Evolutionary conservation across 306 rosid genomes (phyloP), one percentile per base, ranked within the genome.

Genomic region (Castanea sativa): DNA sequence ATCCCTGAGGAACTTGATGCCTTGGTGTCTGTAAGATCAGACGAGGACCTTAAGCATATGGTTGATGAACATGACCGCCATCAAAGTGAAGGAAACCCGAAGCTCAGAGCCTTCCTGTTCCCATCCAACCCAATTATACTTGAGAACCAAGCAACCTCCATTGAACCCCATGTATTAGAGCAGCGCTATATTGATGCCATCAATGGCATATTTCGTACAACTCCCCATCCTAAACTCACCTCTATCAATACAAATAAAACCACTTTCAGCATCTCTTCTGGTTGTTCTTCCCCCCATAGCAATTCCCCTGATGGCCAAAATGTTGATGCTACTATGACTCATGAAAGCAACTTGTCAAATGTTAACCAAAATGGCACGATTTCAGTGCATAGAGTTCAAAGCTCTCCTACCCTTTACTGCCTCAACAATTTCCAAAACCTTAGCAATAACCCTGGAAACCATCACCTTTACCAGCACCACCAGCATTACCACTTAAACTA

Each of bases 1-100:
- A 25, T 75, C 2, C 78, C 89, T 0, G 92, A 91, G 61, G 99
- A 91, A 73, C 90, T 95, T 15, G 98, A 91, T 55, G 61, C 92
- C 2, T 71, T 91, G 69, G 92, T 95, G 13, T 73, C 98, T 0
- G 94, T 92, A 0, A 82, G 81, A 72, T 78, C 84, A 25, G 83
- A 95, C 10, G 97, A 90, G 38, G 99, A 95, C 73, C 60, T 95
- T 3, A 90, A 88, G 86, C 91, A 90, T 76, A 92, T 95, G 99
- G 73, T 92, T 4, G 85, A 89, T 7, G 99, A 95, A 75, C 83
- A 86, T 9, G 90, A 91, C 49, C 91, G 93, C 1, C 88, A 73
- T 4, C 85, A 76, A 30, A 81, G 58, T 6, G 80, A 82, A 61
- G 92, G 89, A 58, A 53, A 77, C 29, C 75, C 91, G 0, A 76